A percentile compares a stretch with the other conserved stretches of the same genome.
These are phyloP conservation scores for Fistulinella prunicolor DNA, from an alignment of 768 basidiomycete genomes.

Conservation along the genomic window DNA sequence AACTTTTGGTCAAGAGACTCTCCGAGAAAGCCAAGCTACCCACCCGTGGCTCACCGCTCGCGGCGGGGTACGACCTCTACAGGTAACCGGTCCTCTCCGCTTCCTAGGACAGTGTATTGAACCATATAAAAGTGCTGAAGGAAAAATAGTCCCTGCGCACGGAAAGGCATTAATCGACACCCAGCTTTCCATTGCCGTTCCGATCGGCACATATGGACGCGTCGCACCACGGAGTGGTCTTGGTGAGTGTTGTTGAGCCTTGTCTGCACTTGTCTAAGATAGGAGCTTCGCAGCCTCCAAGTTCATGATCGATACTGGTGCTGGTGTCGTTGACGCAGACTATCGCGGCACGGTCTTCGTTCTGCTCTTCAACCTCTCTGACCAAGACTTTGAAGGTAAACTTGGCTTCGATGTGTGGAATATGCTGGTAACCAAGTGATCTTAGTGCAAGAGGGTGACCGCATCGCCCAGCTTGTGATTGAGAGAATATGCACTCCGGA, in stretches of 20 bases:
- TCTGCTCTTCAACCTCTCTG: constrained; percentile 88
- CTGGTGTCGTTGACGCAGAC: constrained; percentile 96
- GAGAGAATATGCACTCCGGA: constrained; percentile 88
- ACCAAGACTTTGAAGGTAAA: constrained; percentile 83
- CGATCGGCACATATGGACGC: constrained; percentile 91
- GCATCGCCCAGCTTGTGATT: constrained; percentile 93
- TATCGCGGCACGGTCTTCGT: constrained; percentile 92
- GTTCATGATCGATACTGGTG: constrained; percentile 97
- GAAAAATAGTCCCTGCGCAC: constrained; percentile 76
- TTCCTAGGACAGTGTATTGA: constrained; percentile 3
- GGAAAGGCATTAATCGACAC: constrained; percentile 93
- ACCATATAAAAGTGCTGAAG: constrained; percentile 63
- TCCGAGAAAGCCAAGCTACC: constrained; percentile 82
- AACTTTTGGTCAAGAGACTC: constrained; percentile 80
- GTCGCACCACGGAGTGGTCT: constrained; percentile 95
- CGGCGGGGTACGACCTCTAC: constrained; percentile 96
- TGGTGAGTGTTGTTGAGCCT: constrained; percentile 49
- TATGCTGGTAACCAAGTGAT: neutral
- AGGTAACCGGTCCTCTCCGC: constrained; percentile 46
- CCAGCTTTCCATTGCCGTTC: constrained; percentile 91
- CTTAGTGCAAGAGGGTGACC: constrained; percentile 86
- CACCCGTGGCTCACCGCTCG: constrained; percentile 78
- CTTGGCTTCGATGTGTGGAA: neutral
- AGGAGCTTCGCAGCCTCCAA: constrained; percentile 68
- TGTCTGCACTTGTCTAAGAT: neutral